phyloP scores from a whole-genome alignment of 2,329 filamentous ascomycete species.

The Thelonectria discophora region DNA sequence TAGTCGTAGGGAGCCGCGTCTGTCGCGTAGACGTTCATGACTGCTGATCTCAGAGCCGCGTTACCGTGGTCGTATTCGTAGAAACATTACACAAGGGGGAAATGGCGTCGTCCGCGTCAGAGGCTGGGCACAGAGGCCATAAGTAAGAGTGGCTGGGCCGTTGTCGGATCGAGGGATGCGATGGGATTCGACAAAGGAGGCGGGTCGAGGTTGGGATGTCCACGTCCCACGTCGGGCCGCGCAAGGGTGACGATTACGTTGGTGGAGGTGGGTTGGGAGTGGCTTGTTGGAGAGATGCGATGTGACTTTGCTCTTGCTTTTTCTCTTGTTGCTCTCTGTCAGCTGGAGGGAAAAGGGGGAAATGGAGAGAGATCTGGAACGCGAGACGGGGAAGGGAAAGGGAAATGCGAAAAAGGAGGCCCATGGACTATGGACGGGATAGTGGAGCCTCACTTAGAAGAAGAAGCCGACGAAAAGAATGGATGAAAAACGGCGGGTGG shows the following conservation, averaged over 20 bases:
- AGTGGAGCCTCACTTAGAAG: slow-evolving; percentile 32
- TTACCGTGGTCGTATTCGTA: slow-evolving; percentile 35
- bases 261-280: neutral
- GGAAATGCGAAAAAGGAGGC: slow-evolving; percentile 39
- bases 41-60: slow-evolving; percentile 32
- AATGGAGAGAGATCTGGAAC: slow-evolving; percentile 37
- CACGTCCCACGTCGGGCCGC: neutral
- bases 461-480: neutral
- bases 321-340: neutral
- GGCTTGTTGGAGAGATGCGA: neutral
- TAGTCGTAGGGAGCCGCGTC: slow-evolving; percentile 49
- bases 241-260: slow-evolving; percentile 10
- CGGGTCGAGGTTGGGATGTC: slow-evolving; percentile 16
- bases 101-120: slow-evolving; percentile 20
- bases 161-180: neutral
- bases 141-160: slow-evolving; percentile 29
- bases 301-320: neutral
- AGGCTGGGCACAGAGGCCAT: slow-evolving; percentile 32
- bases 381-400: slow-evolving; percentile 16
- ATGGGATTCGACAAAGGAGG: slow-evolving; percentile 16
- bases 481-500: neutral
- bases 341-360: slow-evolving; percentile 1
- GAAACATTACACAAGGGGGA: slow-evolving; percentile 33
- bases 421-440: slow-evolving; percentile 31
- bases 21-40: slow-evolving; percentile 53